phyloP scores from a whole-genome alignment of 768 basidiomycete species.

The Collybia sordida region DNA sequence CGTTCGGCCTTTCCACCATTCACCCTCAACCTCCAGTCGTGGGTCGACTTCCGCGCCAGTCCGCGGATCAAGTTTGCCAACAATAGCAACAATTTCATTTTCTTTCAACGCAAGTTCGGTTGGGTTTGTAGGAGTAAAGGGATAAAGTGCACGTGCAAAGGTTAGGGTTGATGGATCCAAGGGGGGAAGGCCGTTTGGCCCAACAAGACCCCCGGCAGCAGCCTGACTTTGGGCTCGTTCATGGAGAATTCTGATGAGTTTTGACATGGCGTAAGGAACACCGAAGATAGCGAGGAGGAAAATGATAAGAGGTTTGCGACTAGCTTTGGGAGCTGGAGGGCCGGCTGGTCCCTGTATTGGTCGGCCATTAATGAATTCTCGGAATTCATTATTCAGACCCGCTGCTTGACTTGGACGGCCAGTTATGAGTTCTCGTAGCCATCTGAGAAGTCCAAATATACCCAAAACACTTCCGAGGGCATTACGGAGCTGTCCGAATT shows the following conservation, averaged over 20 bases:
- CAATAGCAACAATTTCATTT: constrained; percentile 92
- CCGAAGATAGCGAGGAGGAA: constrained; percentile 95
- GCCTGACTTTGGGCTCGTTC: constrained; percentile 57
- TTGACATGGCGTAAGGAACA: constrained; percentile 90
- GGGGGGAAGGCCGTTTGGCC: constrained; percentile 48
- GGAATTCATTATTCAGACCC: constrained; percentile 65
- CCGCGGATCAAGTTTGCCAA: constrained; percentile 72
- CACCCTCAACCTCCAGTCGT: constrained; percentile 58
- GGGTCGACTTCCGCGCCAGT: constrained; percentile 72
- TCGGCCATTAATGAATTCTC: constrained; percentile 69
- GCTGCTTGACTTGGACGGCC: constrained; percentile 26
- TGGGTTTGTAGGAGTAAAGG: constrained; percentile 72
- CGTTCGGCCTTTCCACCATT: constrained; percentile 96
- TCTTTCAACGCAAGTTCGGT: constrained; percentile 81
- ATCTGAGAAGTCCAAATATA: constrained; percentile 85
- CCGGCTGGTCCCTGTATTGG: constrained; percentile 50
- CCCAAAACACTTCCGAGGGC: constrained; percentile 93
- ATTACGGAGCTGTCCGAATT: constrained; percentile 87
- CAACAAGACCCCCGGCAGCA: constrained; percentile 34
- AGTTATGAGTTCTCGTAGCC: constrained; percentile 70
- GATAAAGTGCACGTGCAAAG: constrained; percentile 81
- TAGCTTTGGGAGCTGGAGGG: constrained; percentile 55
- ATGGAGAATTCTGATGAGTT: constrained; percentile 76
- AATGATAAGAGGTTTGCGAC: constrained; percentile 87
- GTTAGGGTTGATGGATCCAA: constrained; percentile 79